These are phyloP conservation scores for Fusarium sp. DNA, from an alignment of 2,329 filamentous ascomycete species.

Conservation along the genomic window DNA sequence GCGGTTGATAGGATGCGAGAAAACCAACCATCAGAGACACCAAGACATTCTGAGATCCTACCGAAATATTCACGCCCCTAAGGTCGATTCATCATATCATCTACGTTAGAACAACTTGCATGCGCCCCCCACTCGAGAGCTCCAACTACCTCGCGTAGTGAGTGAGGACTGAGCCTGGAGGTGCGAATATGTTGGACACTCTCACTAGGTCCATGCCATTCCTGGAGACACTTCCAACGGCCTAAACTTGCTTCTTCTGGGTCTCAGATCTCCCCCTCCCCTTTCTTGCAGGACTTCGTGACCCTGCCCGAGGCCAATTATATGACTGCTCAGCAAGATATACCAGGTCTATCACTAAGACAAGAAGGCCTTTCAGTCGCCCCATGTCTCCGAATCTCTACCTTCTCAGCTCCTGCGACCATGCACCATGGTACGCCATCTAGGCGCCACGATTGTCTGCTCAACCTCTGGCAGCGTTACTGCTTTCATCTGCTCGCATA, in stretches of 20 bases:
- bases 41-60: constrained; percentile 22
- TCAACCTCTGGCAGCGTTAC: constrained; percentile 14
- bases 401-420: constrained; percentile 18
- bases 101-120: background rate
- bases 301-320: constrained; percentile 12
- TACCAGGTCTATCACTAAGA: background rate
- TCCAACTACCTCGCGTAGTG: constrained; percentile 1
- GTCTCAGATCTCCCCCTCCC: constrained; percentile 15
- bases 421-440: constrained; percentile 23
- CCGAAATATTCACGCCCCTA: constrained; percentile 12
- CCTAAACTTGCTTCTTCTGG: constrained; percentile 23
- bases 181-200: constrained; percentile 2
- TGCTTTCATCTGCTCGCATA: constrained; percentile 29
- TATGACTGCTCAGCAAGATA: background rate
- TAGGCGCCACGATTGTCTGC: constrained; percentile 32
- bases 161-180: no score
- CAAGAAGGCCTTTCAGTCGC: background rate
- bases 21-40: constrained; percentile 23
- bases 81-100: constrained; percentile 16
- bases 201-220: constrained; percentile 21
- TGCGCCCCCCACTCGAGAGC: background rate
- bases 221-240: constrained; percentile 10
- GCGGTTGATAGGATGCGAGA: background rate
- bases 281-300: constrained; percentile 8
- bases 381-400: constrained; percentile 6